Base-by-base conservation (phyloP, 805 yeast genomes). In the Metschnikowia baotianmanensis region DNA sequence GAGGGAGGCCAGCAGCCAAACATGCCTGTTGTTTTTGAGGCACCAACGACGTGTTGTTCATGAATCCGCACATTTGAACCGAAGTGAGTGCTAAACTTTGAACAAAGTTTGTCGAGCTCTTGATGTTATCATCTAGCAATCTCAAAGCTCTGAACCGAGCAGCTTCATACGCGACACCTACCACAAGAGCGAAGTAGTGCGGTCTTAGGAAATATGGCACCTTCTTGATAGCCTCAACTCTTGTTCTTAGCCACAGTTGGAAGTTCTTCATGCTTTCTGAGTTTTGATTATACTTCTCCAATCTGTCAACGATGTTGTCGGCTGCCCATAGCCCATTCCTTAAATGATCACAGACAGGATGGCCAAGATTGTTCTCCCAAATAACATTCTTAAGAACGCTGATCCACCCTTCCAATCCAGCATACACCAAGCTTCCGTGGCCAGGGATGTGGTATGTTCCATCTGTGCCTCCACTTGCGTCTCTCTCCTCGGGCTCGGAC, bases 1-100 rank as follows among this genome's bases (percentile, higher is more conserved):
- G 97, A 2, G 99, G 99, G 46, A 91, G 72, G 1, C 98, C 99
- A 1, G 99, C 99, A 12, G 98, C 96, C 77, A 91, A 71, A 30
- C 86, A 78, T 2, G 95, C 85, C 12, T 80, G 75, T 31, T 71
- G 65, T 9, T 71, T 65, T 29, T 65, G 67, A 2, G 98, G 95
- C 20, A 72, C 64, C 39, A 93, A 70, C 0, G 96, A 86, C 0
- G 96, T 86, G 18, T 80, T 78, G 33, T 78, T 73, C 76, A 83
- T 76, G 19, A 49, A 54, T 0, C 95, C 95, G 24, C 83, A 76
- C 95, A 91, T 84, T 64, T 91, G 97, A 34, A 89, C 72, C 1
- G 96, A 86, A 2, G 87, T 79, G 59, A 91, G 61, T 0, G 95
- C 85, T 51, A 91, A 72, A 45, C 82, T 73, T 58, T 86, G 95